These are phyloP conservation scores for Stachybotrys echinatus DNA, from an alignment of 2,329 filamentous ascomycete genomes.

Conservation along the genomic window DNA sequence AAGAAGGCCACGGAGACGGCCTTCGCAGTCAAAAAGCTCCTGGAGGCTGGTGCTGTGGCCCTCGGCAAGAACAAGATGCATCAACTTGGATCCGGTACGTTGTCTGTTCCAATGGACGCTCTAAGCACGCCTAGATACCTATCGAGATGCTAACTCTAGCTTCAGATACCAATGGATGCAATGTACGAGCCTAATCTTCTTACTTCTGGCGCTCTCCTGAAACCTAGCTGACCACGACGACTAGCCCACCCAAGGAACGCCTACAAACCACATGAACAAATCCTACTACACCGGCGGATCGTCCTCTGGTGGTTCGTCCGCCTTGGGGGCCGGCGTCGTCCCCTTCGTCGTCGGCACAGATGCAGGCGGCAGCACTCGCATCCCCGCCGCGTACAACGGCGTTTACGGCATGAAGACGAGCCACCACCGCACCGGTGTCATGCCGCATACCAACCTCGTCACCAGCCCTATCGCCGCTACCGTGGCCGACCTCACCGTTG, in stretches of 20 bases:
- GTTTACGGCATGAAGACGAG: slow-evolving; percentile 77
- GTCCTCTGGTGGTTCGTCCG: slow-evolving; percentile 70
- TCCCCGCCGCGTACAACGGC: slow-evolving; percentile 72
- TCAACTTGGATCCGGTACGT: slow-evolving; percentile 65
- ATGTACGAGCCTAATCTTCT: slow-evolving; percentile 34
- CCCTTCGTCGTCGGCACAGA: slow-evolving; percentile 74
- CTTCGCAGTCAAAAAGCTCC: slow-evolving; percentile 67
- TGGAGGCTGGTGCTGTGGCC: slow-evolving; percentile 69
- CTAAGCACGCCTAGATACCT: too few relatives aligned
- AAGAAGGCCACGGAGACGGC: slow-evolving; percentile 48
- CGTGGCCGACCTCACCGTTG: slow-evolving; percentile 71
- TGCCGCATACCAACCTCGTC: slow-evolving; percentile 53
- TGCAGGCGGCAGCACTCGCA: slow-evolving; percentile 69
- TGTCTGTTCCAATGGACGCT: too few relatives aligned
- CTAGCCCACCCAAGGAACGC: slow-evolving; percentile 62
- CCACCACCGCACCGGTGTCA: slow-evolving; percentile 61
- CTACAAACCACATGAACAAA: slow-evolving; percentile 71
- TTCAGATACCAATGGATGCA: slow-evolving; percentile 75
- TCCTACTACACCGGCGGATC: slow-evolving; percentile 77
- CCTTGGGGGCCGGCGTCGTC: slow-evolving; percentile 63
- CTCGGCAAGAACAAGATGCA: slow-evolving; percentile 78
- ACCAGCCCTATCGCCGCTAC: slow-evolving; percentile 71
- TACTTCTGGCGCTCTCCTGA: background rate
- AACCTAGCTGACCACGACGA: slow-evolving; percentile 32
- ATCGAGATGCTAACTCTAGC: background rate